Evolutionary conservation across 768 basidiomycete genomes (phyloP), one percentile per base, ranked within the genome.

Genomic region (Lactarius trivialis): DNA sequence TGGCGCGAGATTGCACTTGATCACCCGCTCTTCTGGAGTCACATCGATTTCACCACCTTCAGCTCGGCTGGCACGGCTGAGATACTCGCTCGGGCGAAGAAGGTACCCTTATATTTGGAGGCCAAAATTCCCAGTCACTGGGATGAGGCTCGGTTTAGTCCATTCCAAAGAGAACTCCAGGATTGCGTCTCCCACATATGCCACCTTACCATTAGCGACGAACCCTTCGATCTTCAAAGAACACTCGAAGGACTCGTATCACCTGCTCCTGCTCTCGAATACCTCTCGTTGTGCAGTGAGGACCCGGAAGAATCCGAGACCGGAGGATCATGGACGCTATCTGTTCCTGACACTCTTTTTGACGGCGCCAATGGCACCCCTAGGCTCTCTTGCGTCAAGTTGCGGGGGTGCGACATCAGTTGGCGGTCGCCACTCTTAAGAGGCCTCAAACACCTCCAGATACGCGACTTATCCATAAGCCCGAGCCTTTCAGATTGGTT

Each of bases 371-470:
- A n/a, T n/a, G n/a, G n/a, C n/a, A 43, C 41, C 12, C 58, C 58
- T n/a, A 53, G 32, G 24, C 50, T 60, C 37, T 36, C 26, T 12
- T 37, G 39, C 28, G 12, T 60, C 21, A 26, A 43, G 19, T 21
- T 60, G 19, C 9, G 33, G 1, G 41, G 26, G 3, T 60, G 49
- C 50, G 50, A 60, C 49, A 52, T 60, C 24, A 24, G 26, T 24
- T 53, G 58, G 58, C 21, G 11, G n/a, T 43, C 41, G 11, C 26
- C 61, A 21, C 54, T 62, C 33, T 34, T 65, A 9, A 58, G 45
- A 24, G 33, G 57, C 34, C 21, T 65, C 17, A 36, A 15, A n/a
- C 26, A 17, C 17, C 53, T 65, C 14, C 12, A 36, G 9, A 36
- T 36, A 36, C 14, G 12, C 5, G 1, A 36, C 3, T 7, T 41